These are phyloP conservation scores for Vitis hybrid DNA, from an alignment of 177 flowering plant genomes.

Conservation along the genomic window DNA sequence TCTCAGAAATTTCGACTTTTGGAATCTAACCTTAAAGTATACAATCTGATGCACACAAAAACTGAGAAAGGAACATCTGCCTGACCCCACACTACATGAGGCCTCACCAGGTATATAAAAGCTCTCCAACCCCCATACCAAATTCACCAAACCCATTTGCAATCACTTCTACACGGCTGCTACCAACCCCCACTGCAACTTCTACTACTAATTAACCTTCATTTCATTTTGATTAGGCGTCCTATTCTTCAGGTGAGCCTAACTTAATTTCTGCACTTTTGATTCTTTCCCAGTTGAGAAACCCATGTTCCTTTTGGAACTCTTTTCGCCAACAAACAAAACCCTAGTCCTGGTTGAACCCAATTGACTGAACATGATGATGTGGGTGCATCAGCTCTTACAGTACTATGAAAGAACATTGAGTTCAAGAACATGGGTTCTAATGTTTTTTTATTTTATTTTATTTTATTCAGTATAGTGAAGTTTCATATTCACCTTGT, in stretches of 20 bases:
- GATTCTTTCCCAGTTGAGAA: too few relatives aligned
- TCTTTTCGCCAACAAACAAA: too few relatives aligned
- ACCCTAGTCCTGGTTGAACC: too few relatives aligned
- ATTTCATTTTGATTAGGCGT: neutral
- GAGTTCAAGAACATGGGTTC: too few relatives aligned
- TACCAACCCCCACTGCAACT: too few relatives aligned
- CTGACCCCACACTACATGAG: constrained; percentile 7
- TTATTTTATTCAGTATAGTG: neutral
- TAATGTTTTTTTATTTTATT: too few relatives aligned
- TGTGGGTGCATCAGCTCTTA: too few relatives aligned
- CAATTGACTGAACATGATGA: too few relatives aligned
- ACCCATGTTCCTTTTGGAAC: too few relatives aligned
- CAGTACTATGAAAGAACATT: too few relatives aligned
- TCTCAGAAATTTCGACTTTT: constrained; percentile 5
- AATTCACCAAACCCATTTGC: constrained; percentile 27
- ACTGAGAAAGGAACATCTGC: constrained; percentile 1
- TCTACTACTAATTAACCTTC: neutral
- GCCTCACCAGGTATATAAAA: constrained; percentile 25
- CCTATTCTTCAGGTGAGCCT: neutral
- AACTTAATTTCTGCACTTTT: too few relatives aligned
- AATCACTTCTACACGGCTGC: neutral
- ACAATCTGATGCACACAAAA: constrained; percentile 3
- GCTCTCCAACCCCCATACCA: constrained; percentile 9
- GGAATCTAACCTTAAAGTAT: constrained; percentile 2
- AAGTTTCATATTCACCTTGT: neutral